These are phyloP conservation scores for Rubus parviflorus DNA, from an alignment of 306 rosid species.

Conservation along the genomic window DNA sequence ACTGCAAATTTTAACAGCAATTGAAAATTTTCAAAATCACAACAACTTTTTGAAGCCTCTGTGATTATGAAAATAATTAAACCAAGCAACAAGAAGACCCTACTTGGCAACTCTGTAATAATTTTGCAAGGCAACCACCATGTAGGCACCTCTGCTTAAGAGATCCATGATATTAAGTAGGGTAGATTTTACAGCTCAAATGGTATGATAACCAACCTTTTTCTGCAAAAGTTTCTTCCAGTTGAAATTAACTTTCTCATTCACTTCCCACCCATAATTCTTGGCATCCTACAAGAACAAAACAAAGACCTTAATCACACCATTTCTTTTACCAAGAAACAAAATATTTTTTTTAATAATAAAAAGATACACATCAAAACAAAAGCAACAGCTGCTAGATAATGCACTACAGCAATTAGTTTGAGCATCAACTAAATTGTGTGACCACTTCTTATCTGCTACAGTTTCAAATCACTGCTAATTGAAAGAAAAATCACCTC, in stretches of 20 bases:
- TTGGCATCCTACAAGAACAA: conserved; percentile 72
- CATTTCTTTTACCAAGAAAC: neutral
- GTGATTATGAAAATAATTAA: neutral
- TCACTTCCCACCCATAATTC: conserved; percentile 89
- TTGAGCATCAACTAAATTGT: neutral
- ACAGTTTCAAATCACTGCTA: neutral
- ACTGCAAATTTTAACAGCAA: neutral
- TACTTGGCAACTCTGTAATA: neutral
- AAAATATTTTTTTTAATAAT: neutral
- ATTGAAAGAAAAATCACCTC: neutral
- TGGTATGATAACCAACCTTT: conserved; percentile 52
- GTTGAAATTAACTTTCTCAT: conserved; percentile 78
- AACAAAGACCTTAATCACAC: conserved; percentile 15
- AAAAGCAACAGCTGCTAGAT: neutral
- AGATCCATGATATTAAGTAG: neutral
- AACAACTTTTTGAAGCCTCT: no score
- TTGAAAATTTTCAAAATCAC: neutral
- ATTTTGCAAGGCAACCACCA: neutral
- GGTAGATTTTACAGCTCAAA: neutral
- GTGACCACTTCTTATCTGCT: neutral
- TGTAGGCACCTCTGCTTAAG: neutral
- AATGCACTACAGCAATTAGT: neutral
- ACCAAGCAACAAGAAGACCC: neutral
- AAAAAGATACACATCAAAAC: neutral
- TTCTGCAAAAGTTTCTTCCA: conserved; percentile 93